Base-by-base conservation (phyloP, 1,284 basidiomycete genomes). In the Puccinia coronata region DNA sequence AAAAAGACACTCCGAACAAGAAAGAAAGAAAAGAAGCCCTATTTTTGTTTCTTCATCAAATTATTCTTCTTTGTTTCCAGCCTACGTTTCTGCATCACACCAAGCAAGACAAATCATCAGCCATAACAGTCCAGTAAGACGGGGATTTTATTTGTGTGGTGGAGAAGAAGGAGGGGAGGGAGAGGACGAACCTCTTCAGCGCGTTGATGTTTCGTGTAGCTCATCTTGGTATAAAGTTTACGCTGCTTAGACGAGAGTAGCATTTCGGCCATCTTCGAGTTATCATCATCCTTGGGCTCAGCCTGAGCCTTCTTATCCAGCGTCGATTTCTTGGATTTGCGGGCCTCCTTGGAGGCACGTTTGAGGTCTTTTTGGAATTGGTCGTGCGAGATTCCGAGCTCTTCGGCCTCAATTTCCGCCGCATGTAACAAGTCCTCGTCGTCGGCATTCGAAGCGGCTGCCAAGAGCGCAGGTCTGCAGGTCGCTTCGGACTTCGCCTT, bases 341-440 rank as follows among this genome's bases (percentile, higher is more conserved):
- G 86, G 85, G 85, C 90, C 83, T 63, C 71, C 16, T 67, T 47
- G 28, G 83, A 89, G 31, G 90, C 89, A 86, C 92, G 92, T 69
- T 83, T 83, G 49, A 83, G 81, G 5, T 82, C 80, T 80, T 94
- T 90, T 84, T 93, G 90, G 87, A 98, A 97, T 11, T 90, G 89
- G 0, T 91, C 92, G 83, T 92, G 93, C 82, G 95, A 92, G 79
- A 95, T 89, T 2, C 96, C 96, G 20, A 92, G 92, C 28, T 91
- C 92, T 87, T 99, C 97, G 31, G 97, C 97, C 82, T 92, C 93
- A 82, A 99, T 88, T 87, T 99, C 97, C 12, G 94, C 96, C 16
- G 92, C 92, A 84, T 95, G 91, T 49, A 96, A 86, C 1, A 92
- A 90, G 75, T 91, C 91, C 2, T 89, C 87, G 84, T 95, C 91